A percentile compares a stretch with the other conserved stretches of the same genome.
phyloP scores from a whole-genome alignment of 345 rosid species.

The Sapria himalayana region DNA sequence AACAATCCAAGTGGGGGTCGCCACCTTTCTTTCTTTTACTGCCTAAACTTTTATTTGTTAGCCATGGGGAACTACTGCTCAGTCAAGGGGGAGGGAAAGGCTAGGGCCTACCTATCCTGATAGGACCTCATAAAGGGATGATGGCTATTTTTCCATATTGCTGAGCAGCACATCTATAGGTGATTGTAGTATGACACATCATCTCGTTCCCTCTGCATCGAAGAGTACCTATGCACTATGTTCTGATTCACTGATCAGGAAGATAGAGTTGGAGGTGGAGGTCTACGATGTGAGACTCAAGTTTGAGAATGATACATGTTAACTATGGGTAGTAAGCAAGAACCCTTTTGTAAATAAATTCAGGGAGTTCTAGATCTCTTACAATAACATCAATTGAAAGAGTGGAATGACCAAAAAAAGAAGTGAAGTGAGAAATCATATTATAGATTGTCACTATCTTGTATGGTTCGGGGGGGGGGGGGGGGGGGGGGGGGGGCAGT shows the following conservation, averaged over 20 bases:
- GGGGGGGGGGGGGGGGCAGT: too few relatives aligned
- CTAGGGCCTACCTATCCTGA: constrained; percentile 4
- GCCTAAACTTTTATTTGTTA: too few relatives aligned
- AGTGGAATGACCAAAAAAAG: not conserved
- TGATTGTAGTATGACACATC: too few relatives aligned
- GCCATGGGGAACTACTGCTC: too few relatives aligned
- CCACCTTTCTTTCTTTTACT: too few relatives aligned
- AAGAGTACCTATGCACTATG: too few relatives aligned
- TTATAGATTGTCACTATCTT: too few relatives aligned
- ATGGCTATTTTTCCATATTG: constrained; percentile 1
- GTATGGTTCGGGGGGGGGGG: too few relatives aligned
- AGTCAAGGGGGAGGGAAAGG: constrained; percentile 1
- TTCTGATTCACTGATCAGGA: constrained; percentile 3
- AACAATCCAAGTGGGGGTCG: too few relatives aligned
- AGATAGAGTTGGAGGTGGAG: constrained; percentile 9
- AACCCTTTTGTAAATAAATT: too few relatives aligned
- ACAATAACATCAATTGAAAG: not conserved
- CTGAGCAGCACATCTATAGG: not conserved
- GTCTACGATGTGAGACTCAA: constrained; percentile 9
- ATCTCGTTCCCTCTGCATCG: too few relatives aligned
- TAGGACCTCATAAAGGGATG: constrained; percentile 1
- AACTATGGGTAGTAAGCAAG: constrained; percentile 5
- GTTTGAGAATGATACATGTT: constrained; percentile 7
- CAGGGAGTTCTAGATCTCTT: not conserved
- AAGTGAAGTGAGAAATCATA: not conserved